phyloP scores from a whole-genome alignment of 2,329 filamentous ascomycete genomes.

The Xylariaceae sp. region DNA sequence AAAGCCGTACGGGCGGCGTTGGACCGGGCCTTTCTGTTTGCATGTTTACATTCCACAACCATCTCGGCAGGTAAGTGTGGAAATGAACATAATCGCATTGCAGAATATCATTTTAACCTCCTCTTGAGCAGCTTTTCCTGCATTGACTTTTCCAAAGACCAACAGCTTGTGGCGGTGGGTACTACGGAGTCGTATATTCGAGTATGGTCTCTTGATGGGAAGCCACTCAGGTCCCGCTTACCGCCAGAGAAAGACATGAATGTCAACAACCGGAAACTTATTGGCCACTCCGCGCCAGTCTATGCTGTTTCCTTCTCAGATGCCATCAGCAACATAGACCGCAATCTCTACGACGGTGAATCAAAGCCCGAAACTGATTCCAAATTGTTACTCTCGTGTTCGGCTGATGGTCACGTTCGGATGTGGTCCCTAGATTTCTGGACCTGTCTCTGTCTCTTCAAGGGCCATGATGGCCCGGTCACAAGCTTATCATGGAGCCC shows the following conservation, averaged over 20 bases:
- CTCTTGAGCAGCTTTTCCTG: slow-evolving; percentile 66
- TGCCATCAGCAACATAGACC: slow-evolving; percentile 53
- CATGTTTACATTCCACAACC: slow-evolving; percentile 99
- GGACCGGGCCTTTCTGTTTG: slow-evolving; percentile 81
- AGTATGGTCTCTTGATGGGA: slow-evolving; percentile 87
- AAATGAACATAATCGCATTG: background rate
- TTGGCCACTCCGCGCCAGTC: slow-evolving; percentile 86
- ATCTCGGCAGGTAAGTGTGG: slow-evolving; percentile 69
- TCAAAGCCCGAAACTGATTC: slow-evolving; percentile 50
- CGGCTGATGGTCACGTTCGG: slow-evolving; percentile 81
- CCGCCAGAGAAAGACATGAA: slow-evolving; percentile 54
- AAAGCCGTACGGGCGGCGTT: slow-evolving; percentile 75
- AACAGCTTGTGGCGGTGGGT: slow-evolving; percentile 78
- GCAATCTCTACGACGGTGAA: slow-evolving; percentile 49
- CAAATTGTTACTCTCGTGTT: slow-evolving; percentile 80
- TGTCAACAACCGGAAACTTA: slow-evolving; percentile 64
- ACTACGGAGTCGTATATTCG: slow-evolving; percentile 94
- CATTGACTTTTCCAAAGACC: slow-evolving; percentile 92
- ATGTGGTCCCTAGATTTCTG: slow-evolving; percentile 91
- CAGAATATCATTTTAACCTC: slow-evolving; percentile 5
- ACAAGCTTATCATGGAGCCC: slow-evolving; percentile 88
- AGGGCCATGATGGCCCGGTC: slow-evolving; percentile 84
- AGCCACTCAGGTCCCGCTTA: slow-evolving; percentile 66
- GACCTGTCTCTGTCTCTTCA: slow-evolving; percentile 91
- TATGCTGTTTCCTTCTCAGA: slow-evolving; percentile 86